Evolutionary conservation across 78 protist species (phyloP).

Genomic region (Planoprotostelium fungivorum): DNA sequence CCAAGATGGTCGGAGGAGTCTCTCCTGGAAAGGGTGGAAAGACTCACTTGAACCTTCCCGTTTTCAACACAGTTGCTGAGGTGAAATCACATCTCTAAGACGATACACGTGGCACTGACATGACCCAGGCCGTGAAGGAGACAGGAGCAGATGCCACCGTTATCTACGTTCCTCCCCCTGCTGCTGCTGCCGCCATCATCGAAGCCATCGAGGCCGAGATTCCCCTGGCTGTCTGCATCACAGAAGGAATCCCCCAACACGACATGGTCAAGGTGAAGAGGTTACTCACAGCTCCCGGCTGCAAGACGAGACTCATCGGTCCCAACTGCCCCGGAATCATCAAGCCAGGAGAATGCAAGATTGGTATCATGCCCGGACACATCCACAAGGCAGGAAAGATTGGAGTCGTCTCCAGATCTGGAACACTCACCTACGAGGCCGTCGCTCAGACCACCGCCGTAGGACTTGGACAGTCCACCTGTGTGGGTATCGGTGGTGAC

Average conservation of each 20-base stretch:
- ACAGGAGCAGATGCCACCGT: constrained; percentile 93
- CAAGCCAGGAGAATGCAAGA: constrained; percentile 98
- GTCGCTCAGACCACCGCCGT: constrained; percentile 95
- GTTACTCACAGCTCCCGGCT: constrained; percentile 26
- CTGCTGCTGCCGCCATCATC: constrained; percentile 85
- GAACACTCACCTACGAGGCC: constrained; percentile 99
- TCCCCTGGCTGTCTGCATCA: constrained; percentile 91
- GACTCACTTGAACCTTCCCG: constrained; percentile 88
- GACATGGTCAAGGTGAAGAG: constrained; percentile 83
- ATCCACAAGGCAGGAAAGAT: constrained; percentile 95
- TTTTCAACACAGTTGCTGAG: constrained; percentile 88
- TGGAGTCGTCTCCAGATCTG: constrained; percentile 97
- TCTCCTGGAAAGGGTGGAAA: constrained; percentile 93
- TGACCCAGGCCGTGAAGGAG: constrained; percentile 51
- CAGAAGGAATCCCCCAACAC: constrained; percentile 95
- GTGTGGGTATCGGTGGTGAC: constrained; percentile 99
- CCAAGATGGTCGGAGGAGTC: constrained; percentile 97
- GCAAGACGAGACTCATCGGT: constrained; percentile 92
- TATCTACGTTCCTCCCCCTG: constrained; percentile 90
- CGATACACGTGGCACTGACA: neutral
- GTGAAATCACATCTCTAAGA: constrained; percentile 6
- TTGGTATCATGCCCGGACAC: constrained; percentile 99
- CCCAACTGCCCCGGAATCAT: constrained; percentile 99
- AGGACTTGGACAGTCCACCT: constrained; percentile 95
- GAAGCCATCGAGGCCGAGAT: constrained; percentile 96